Evolutionary conservation across 176 grass and related monocot species (phyloP).

Genomic region (Leersia perrieri): DNA sequence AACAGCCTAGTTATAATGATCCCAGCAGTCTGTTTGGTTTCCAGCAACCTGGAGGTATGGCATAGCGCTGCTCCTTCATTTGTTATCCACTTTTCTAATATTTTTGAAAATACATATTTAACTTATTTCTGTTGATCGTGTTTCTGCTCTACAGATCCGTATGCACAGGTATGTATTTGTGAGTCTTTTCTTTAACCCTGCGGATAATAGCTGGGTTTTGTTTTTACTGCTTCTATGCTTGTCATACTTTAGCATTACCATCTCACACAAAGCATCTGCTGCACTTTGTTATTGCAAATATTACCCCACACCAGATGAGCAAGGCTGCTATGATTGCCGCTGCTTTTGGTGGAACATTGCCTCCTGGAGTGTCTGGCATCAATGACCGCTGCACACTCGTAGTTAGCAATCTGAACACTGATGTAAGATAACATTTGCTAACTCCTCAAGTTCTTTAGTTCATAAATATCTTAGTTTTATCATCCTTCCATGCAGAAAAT

Average conservation of each 20-base stretch:
- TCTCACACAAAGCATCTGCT: conserved; percentile 22
- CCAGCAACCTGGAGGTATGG: conserved; percentile 59
- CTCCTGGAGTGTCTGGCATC: conserved; percentile 69
- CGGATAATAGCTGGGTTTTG: background rate
- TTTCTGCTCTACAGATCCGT: conserved; percentile 54
- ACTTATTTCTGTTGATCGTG: background rate
- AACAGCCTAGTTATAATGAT: conserved; percentile 76
- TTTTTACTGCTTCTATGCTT: conserved; percentile 5
- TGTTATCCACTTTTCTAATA: background rate
- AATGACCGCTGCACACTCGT: conserved; percentile 91
- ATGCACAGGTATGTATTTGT: conserved; percentile 70
- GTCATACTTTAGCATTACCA: background rate
- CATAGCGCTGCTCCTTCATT: background rate
- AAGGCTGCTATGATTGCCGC: conserved; percentile 69
- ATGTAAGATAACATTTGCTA: conserved; percentile 51
- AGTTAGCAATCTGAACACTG: conserved; percentile 89
- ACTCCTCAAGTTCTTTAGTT: background rate
- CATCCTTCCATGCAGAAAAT: conserved; percentile 58
- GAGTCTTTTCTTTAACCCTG: background rate
- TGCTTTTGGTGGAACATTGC: conserved; percentile 82
- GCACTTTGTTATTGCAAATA: conserved; percentile 11
- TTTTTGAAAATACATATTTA: background rate
- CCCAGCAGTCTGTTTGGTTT: conserved; percentile 62
- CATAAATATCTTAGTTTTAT: background rate
- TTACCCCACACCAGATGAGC: conserved; percentile 51